phyloP scores from a whole-genome alignment of 2,329 filamentous ascomycete genomes.

The Colletotrichum karsti region DNA sequence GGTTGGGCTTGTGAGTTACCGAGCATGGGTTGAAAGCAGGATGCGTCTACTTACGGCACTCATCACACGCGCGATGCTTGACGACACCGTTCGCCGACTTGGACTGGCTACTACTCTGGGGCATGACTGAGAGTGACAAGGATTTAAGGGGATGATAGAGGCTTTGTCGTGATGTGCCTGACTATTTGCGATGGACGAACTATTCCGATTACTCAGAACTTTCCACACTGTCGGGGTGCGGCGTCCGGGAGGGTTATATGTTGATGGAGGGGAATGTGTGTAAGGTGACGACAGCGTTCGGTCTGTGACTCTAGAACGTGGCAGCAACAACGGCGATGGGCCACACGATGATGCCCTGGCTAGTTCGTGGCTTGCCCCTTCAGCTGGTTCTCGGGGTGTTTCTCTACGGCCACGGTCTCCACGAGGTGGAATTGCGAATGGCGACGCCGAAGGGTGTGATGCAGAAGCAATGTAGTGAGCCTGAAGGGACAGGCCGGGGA shows the following conservation, averaged over 20 bases:
- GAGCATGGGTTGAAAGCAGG: background rate
- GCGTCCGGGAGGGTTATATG: slow-evolving; percentile 16
- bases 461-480: background rate
- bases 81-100: slow-evolving; percentile 35
- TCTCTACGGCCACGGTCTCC: slow-evolving; percentile 5
- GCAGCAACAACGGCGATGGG: slow-evolving; percentile 1
- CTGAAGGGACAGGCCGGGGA: background rate
- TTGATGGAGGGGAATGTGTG: background rate
- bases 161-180: slow-evolving; percentile 9
- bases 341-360: slow-evolving; percentile 5
- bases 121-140: slow-evolving; percentile 19
- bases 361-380: slow-evolving; percentile 22
- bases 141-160: background rate
- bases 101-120: slow-evolving; percentile 22
- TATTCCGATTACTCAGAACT: slow-evolving; percentile 17
- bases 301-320: background rate
- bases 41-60: slow-evolving; percentile 64
- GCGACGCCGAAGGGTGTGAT: slow-evolving; percentile 17
- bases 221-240: slow-evolving; percentile 9
- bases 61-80: slow-evolving; percentile 72
- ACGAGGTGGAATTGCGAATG: slow-evolving; percentile 9
- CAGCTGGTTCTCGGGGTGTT: slow-evolving; percentile 19
- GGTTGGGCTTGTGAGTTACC: slow-evolving; percentile 20
- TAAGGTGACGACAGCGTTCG: background rate
- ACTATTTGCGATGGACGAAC: slow-evolving; percentile 9